Evolutionary conservation across 2,329 filamentous ascomycete genomes (phyloP), one percentile per base, ranked within the genome.

Genomic region (Fusarium penzigii): DNA sequence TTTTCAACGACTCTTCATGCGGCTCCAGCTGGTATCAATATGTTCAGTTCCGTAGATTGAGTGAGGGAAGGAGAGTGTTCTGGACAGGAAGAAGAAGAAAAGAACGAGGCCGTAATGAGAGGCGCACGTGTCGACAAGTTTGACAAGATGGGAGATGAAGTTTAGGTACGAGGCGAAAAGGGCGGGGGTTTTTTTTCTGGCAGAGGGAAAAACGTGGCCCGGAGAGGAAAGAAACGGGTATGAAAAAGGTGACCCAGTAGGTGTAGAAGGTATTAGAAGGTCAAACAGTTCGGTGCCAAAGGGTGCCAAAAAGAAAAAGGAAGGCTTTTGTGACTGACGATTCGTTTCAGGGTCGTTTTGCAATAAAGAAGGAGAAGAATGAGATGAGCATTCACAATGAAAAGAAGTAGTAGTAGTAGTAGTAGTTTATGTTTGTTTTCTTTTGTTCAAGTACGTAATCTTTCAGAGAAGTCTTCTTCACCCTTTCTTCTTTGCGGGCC

Each of bases 1-100:
- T 62, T 62, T 55, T 49, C 57, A 56, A 54, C 60, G 65, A 64
- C 58, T 70, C 68, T 68, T 70, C 71, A 73, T 73, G 68, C 70
- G 70, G 68, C 57, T 64, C 61, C 59, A 57, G 58, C 49, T 57
- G 56, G 52, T 58, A 58, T 63, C 64, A 60, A 61, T 36, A 14
- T 36, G 13, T 36, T 36, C 13, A 7, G 7, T 25, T 25, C 20
- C 20, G 20, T 14, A 9, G 58, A 48, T 55, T 44, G 52, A 55
- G 49, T 44, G 55, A 62, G 55, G 47, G 53, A 56, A 47, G 38
- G 47, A 42, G 20, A 41, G 42, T 38, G 52, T 47, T 51, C 46
- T 48, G 42, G 45, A 38, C 41, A 42, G 40, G 48, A 52, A 43
- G 49, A 47, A 45, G 55, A 46, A 54, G 49, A 54, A 40, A 56